Percentiles rank a stretch among this genome's conserved stretches.
Evolutionary conservation across 2,329 filamentous ascomycete species (phyloP).

Genomic region (Alternaria angustiovoidea): DNA sequence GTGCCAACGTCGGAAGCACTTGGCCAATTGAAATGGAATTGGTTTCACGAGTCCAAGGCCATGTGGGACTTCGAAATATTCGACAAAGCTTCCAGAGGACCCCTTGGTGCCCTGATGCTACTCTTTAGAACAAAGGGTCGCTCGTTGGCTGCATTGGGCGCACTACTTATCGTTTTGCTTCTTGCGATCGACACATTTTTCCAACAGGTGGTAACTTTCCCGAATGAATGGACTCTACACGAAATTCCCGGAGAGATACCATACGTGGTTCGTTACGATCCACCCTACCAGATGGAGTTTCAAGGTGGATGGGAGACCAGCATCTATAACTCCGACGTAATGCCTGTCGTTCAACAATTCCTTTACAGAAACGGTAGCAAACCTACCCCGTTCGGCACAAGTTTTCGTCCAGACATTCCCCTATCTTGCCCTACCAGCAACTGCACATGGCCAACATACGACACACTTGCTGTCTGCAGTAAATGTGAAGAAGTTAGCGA

Average conservation of each 20-base stretch:
- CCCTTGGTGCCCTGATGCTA: slow-evolving; percentile 33
- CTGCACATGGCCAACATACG: slow-evolving; percentile 39
- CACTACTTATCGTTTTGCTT: slow-evolving; percentile 27
- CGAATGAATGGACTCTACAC: slow-evolving; percentile 25
- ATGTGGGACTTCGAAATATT: slow-evolving; percentile 50
- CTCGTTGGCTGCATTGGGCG: slow-evolving; percentile 33
- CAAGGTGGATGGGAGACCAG: too few species aligned
- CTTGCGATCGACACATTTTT: slow-evolving; percentile 44
- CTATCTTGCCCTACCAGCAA: slow-evolving; percentile 40
- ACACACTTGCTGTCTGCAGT: slow-evolving; percentile 39
- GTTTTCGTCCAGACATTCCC: slow-evolving; percentile 32
- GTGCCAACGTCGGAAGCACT: slow-evolving; percentile 42
- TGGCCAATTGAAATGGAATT: slow-evolving; percentile 49
- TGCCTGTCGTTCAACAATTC: slow-evolving; percentile 5
- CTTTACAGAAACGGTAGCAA: slow-evolving; percentile 33
- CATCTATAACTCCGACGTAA: too few species aligned
- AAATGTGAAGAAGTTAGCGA: slow-evolving; percentile 23
- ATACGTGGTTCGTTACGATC: background rate
- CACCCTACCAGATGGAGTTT: too few species aligned
- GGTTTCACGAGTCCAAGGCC: slow-evolving; percentile 41
- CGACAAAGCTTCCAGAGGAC: slow-evolving; percentile 42
- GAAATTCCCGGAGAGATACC: slow-evolving; percentile 25
- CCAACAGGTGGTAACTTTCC: slow-evolving; percentile 42
- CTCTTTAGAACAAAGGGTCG: slow-evolving; percentile 30
- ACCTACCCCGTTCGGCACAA: slow-evolving; percentile 31